Base-by-base conservation (phyloP, 2,329 filamentous ascomycete species). In the Curvularia spicifera region DNA sequence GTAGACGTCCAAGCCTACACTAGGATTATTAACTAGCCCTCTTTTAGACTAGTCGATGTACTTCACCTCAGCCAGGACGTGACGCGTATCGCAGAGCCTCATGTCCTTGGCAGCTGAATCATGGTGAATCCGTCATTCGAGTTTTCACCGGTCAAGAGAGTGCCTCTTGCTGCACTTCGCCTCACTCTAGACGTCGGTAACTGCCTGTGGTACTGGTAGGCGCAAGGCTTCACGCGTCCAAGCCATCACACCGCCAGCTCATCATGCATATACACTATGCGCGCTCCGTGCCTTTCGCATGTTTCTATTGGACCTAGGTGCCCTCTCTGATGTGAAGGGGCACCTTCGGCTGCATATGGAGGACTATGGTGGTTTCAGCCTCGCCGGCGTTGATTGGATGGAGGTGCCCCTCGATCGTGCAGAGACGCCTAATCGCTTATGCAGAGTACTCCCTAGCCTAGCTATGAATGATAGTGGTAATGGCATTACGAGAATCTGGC, bases 191-290 rank as follows among this genome's bases (percentile, higher is more conserved):
- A 15, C 22, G 15, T 13, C 12, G 10, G 22, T 7, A 37, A 40
- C 29, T 40, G 29, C 50, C 6, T 9, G 13, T 18, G 20, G 8
- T 39, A 39, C 3, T 13, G 28, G 2, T 26, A 15, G 22, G 22
- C 22, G 31, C 5, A 13, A 35, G 49, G 18, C 39, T 26, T 43
- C 28, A 40, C n/a, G 46, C 22, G 29, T 24, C 45, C 22, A 53
- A 58, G 59, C 59, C 59, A 43, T 39, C 31, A 35, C 5, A 48
- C 53, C 15, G 33, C 53, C 42, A 47, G 29, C 33, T 52, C 53
- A 52, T 7, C 46, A 7, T 35, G 18, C 24, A 39, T 42, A 42
- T 28, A 42, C 31, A 8, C 15, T 29, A 45, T 53, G 42, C 42
- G 42, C 22, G 26, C 47, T n/a, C 29, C 40, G 26, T 18, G 31